Evolutionary conservation across 345 rosid genomes (phyloP), one percentile per base, ranked within the genome.

Genomic region (Bretschneidera sinensis): DNA sequence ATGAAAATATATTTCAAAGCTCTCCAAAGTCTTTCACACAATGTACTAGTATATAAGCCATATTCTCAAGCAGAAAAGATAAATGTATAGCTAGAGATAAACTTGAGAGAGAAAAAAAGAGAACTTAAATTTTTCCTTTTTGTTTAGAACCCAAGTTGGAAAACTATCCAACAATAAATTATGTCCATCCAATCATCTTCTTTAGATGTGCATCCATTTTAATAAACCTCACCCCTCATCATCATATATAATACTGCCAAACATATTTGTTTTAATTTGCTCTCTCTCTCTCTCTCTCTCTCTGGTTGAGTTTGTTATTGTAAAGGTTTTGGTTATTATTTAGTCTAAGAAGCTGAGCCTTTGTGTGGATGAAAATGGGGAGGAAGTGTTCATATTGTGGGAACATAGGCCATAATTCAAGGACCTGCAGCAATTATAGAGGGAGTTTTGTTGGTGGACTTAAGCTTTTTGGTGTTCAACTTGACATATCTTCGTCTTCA

Each of bases 301-400:
- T n/a, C n/a, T n/a, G n/a, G n/a, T n/a, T n/a, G 51, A 48, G 62
- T 55, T 61, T 56, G 59, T 48, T 59, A 53, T 64, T 47, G 47
- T 24, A 52, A 20, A 31, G 24, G 48, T 49, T 54, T n/a, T n/a
- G n/a, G n/a, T n/a, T n/a, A n/a, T n/a, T n/a, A n/a, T 6, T 57
- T 60, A 20, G 65, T 67, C 43, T 24, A 14, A 59, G 69, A 61
- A 68, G 48, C 20, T 15, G 24, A 10, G 24, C 17, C 58, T n/a
- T 53, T 69, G 75, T 74, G 74, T 56, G 71, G 66, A 52, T 48
- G 59, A 64, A 74, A 59, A 85, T 85, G 91, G 82, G 84, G 69
- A 85, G 91, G 59, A 85, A 78, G 61, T 85, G 91, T 77, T 85
- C 91, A 51, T 84, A 79, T 57, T 85, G 88, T 52, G 83, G 88